These are phyloP conservation scores for Rhizoclosmatium globosum DNA, from an alignment of 192 early-diverging fungal genomes.

Conservation along the genomic window DNA sequence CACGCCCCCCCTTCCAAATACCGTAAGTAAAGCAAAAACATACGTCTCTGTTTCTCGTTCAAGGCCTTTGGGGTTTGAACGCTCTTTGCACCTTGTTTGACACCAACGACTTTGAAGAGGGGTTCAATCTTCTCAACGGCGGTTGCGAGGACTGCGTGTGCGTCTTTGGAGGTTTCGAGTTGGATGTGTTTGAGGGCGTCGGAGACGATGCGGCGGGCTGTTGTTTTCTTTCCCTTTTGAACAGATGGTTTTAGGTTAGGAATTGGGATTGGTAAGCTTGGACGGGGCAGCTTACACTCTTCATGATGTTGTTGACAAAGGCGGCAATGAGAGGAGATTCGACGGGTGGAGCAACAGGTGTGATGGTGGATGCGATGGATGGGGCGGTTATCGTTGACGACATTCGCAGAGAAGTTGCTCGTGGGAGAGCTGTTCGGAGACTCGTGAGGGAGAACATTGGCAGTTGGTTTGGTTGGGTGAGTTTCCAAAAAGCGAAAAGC, in stretches of 20 bases:
- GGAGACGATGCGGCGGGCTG: conserved; percentile 71
- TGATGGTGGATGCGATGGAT: background rate
- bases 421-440: background rate
- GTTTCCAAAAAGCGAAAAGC: background rate
- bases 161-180: conserved; percentile 57
- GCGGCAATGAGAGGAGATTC: conserved; percentile 72
- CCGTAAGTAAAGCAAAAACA: background rate
- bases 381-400: background rate
- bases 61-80: conserved; percentile 81
- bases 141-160: conserved; percentile 69
- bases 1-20: background rate
- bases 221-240: conserved; percentile 84
- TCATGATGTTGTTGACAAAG: conserved; percentile 90
- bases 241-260: no score
- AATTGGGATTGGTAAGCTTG: background rate
- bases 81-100: conserved; percentile 83
- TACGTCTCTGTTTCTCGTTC: conserved; percentile 75
- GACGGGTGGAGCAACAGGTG: conserved; percentile 6
- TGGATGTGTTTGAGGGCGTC: conserved; percentile 75
- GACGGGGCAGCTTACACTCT: background rate
- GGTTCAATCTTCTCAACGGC: conserved; percentile 81
- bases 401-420: background rate
- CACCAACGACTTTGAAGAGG: conserved; percentile 73
- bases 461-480: background rate
- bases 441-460: background rate